Evolutionary conservation across 2,329 filamentous ascomycete genomes (phyloP).

Genomic region (Capronia coronata): DNA sequence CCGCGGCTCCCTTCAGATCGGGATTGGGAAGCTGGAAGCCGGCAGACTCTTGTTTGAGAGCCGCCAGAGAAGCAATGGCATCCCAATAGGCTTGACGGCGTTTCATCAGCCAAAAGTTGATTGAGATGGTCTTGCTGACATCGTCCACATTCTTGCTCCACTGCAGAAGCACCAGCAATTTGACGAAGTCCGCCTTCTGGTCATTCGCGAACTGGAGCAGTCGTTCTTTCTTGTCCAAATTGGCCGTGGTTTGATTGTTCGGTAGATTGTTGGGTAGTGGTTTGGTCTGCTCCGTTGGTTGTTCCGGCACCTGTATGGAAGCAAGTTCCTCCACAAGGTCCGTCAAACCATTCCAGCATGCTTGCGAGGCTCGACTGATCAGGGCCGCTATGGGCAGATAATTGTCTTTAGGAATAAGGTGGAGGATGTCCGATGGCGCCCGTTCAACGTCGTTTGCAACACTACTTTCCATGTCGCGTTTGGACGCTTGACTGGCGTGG

Average conservation of each 20-base stretch:
- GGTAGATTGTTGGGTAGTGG: constrained; percentile 11
- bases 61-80: constrained; percentile 58
- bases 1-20: constrained; percentile 81
- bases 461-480: background rate
- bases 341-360: constrained; percentile 70
- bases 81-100: constrained; percentile 56
- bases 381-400: constrained; percentile 64
- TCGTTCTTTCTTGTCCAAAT: constrained; percentile 66
- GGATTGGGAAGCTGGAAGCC: constrained; percentile 76
- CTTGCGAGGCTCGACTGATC: constrained; percentile 71
- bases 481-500: background rate
- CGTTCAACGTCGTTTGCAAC: constrained; percentile 2
- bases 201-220: constrained; percentile 73
- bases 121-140: constrained; percentile 81
- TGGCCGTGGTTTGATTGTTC: constrained; percentile 47
- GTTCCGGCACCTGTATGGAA: constrained; percentile 55
- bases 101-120: constrained; percentile 66
- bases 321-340: constrained; percentile 65
- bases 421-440: constrained; percentile 20
- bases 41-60: constrained; percentile 66
- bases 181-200: constrained; percentile 82
- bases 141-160: constrained; percentile 76
- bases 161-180: constrained; percentile 80
- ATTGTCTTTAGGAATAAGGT: constrained; percentile 23
- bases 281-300: constrained; percentile 33